Evolutionary conservation across 306 rosid species (phyloP).

Genomic region (Glycyrrhiza uralensis): DNA sequence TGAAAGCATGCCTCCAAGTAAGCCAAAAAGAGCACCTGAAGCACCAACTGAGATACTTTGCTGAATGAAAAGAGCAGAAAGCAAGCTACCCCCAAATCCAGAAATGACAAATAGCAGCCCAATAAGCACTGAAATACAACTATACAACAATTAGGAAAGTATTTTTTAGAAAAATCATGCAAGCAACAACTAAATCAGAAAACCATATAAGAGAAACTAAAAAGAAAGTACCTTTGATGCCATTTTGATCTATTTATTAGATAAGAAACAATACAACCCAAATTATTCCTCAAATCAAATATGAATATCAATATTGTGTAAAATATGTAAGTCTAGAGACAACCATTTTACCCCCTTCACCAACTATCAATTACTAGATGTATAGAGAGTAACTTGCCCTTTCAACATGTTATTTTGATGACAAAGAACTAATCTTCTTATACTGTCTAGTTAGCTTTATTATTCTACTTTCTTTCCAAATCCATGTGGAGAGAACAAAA

Average conservation of each 20-base stretch:
- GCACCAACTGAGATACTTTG: slow-evolving; percentile 93
- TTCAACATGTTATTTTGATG: not conserved
- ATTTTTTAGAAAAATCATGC: not conserved
- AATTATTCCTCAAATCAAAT: not conserved
- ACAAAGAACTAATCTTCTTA: not conserved
- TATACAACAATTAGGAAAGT: slow-evolving; percentile 13
- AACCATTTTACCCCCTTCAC: not conserved
- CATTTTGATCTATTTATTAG: not conserved
- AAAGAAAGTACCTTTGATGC: not conserved
- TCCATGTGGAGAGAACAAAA: not conserved
- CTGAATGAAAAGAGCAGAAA: slow-evolving; percentile 83
- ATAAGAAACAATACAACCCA: not conserved
- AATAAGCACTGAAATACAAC: slow-evolving; percentile 53
- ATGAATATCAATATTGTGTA: not conserved
- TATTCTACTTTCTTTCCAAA: not conserved
- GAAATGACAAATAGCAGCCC: slow-evolving; percentile 75
- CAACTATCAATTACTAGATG: slow-evolving; percentile 2
- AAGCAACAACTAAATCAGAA: slow-evolving; percentile 5
- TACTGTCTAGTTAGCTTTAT: not conserved
- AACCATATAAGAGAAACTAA: not conserved
- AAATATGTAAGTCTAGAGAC: not conserved
- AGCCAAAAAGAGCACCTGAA: slow-evolving; percentile 95
- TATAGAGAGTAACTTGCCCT: no score
- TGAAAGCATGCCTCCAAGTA: slow-evolving; percentile 94
- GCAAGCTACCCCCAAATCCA: slow-evolving; percentile 93